phyloP scores from a whole-genome alignment of 1,139 yeast species.

The Suhomyces anneliseae region DNA sequence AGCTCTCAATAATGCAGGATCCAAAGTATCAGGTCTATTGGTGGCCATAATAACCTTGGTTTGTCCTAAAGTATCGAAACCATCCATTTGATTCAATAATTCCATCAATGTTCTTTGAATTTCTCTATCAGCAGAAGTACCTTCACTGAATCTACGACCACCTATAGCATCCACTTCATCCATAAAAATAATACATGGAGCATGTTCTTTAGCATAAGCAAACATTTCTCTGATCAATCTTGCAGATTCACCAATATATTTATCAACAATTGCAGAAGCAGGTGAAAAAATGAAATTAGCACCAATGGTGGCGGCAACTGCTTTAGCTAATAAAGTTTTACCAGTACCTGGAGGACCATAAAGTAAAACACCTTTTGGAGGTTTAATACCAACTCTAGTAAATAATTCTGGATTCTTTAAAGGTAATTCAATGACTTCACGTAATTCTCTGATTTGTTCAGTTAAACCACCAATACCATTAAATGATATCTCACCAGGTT shows the following conservation, averaged over 20 bases:
- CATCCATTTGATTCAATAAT: conserved; percentile 97
- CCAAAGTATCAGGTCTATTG: conserved; percentile 96
- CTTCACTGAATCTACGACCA: conserved; percentile 96
- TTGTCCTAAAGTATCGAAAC: conserved; percentile 95
- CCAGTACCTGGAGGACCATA: conserved; percentile 99
- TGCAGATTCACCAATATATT: conserved; percentile 97
- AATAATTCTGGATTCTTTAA: conserved; percentile 96
- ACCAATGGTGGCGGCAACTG: conserved; percentile 98
- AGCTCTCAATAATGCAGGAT: conserved; percentile 98
- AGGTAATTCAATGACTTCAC: conserved; percentile 97
- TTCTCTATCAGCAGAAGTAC: conserved; percentile 98
- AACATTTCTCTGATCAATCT: conserved; percentile 98
- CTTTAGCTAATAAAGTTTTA: conserved; percentile 92
- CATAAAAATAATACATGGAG: conserved; percentile 98
- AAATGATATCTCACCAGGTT: conserved; percentile 94
- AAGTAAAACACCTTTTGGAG: conserved; percentile 95
- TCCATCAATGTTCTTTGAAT: conserved; percentile 99
- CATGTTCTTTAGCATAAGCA: conserved; percentile 96
- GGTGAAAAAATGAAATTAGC: conserved; percentile 98
- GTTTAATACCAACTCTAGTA: conserved; percentile 93
- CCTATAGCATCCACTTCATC: conserved; percentile 99
- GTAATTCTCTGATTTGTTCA: conserved; percentile 92
- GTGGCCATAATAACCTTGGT: conserved; percentile 99
- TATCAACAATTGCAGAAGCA: conserved; percentile 97
- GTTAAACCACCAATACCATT: conserved; percentile 96